These are phyloP conservation scores for Myriosclerotinia scirpicola DNA, from an alignment of 2,329 filamentous ascomycete genomes.

Conservation along the genomic window DNA sequence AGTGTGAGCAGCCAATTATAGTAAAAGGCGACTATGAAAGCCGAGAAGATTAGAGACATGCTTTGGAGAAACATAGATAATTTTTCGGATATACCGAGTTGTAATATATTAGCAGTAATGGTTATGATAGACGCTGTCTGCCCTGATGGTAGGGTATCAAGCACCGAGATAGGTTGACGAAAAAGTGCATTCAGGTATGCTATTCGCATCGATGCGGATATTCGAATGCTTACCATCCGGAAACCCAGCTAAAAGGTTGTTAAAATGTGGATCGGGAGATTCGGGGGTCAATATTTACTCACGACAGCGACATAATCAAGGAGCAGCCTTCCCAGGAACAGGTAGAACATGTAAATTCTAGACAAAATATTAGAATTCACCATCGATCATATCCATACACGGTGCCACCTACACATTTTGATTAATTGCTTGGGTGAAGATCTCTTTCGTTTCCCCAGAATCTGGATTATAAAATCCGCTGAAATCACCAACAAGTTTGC, in stretches of 20 bases:
- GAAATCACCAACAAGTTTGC: constrained; percentile 43
- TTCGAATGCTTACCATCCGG: constrained; percentile 59
- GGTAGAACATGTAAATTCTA: constrained; percentile 57
- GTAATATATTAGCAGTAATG: constrained; percentile 62
- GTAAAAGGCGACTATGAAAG: constrained; percentile 54
- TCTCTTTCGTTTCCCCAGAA: constrained; percentile 44
- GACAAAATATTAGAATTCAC: constrained; percentile 35
- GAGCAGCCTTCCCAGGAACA: constrained; percentile 56
- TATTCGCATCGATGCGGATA: constrained; percentile 59
- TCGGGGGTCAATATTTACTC: constrained; percentile 25
- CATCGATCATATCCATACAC: constrained; percentile 23
- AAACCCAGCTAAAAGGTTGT: constrained; percentile 43
- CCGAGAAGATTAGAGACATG: constrained; percentile 52
- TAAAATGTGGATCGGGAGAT: background rate
- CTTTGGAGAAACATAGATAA: constrained; percentile 59
- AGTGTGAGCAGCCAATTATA: constrained; percentile 59
- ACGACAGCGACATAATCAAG: constrained; percentile 57
- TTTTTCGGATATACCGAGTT: constrained; percentile 63
- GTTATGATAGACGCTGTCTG: constrained; percentile 63
- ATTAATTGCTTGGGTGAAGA: constrained; percentile 53
- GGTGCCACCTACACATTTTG: constrained; percentile 37
- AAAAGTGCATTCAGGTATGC: constrained; percentile 65
- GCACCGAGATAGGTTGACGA: constrained; percentile 63
- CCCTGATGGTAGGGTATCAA: constrained; percentile 64
- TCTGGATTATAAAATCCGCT: constrained; percentile 53